Percentiles rank a stretch among this genome's conserved stretches.
These are phyloP conservation scores for Pythium biforme DNA, from an alignment of 352 stramenopile species.

Conservation along the genomic window DNA sequence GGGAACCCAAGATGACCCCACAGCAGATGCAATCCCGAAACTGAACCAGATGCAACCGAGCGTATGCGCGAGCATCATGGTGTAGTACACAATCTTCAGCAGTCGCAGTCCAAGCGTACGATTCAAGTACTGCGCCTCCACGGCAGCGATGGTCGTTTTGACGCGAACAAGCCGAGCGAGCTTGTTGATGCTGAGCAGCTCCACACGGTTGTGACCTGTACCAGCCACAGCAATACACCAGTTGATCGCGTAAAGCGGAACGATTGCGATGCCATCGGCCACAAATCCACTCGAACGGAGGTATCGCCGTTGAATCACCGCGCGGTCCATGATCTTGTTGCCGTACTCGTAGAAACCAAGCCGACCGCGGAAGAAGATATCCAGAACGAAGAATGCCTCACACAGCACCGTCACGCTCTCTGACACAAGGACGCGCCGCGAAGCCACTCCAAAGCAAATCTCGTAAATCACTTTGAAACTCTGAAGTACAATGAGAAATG, in stretches of 20 bases:
- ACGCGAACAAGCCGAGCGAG: conserved; percentile 39
- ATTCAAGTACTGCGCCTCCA: conserved; percentile 49
- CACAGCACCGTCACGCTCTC: conserved; percentile 32
- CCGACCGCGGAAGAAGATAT: conserved; percentile 47
- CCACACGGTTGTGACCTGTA: conserved; percentile 4
- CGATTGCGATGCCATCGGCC: conserved; percentile 35
- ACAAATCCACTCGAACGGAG: conserved; percentile 34
- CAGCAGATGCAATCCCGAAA: conserved; percentile 33
- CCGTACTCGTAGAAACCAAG: conserved; percentile 64
- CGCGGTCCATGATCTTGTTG: conserved; percentile 64
- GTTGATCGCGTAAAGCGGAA: conserved; percentile 50
- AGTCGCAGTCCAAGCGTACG: conserved; percentile 42
- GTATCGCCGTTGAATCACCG: conserved; percentile 39
- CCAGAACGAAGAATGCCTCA: conserved; percentile 43
- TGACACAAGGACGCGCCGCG: neutral
- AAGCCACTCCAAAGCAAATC: conserved; percentile 40
- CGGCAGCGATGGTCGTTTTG: conserved; percentile 9
- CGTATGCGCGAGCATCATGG: conserved; percentile 39
- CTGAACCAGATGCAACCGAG: conserved; percentile 65
- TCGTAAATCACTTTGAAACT: conserved; percentile 46
- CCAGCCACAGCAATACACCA: conserved; percentile 27
- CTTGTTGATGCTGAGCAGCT: conserved; percentile 58
- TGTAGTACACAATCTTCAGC: conserved; percentile 51
- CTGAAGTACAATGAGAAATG: conserved; percentile 41
- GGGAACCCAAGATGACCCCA: conserved; percentile 6